These are phyloP conservation scores for Letharia lupina DNA, from an alignment of 495 filamentous ascomycete genomes.

Conservation along the genomic window DNA sequence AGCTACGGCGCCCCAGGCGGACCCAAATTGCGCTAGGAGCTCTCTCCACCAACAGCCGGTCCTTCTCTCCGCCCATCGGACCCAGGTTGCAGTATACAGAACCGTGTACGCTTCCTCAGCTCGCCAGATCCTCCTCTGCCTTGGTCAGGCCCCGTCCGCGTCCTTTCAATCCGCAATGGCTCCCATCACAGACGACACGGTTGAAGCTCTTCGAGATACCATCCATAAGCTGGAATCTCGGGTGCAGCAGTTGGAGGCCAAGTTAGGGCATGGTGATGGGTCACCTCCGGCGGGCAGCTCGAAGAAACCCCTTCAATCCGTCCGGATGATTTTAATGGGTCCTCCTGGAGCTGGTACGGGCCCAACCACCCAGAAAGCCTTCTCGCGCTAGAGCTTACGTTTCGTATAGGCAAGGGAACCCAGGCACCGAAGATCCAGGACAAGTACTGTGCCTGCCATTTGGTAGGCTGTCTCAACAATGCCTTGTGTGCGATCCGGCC, in stretches of 20 bases:
- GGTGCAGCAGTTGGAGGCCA: conserved; percentile 67
- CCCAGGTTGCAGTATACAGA: neutral
- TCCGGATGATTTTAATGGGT: conserved; percentile 96
- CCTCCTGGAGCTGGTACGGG: conserved; percentile 90
- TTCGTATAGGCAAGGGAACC: conserved; percentile 81
- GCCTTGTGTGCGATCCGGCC: conserved; percentile 7
- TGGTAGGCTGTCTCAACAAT: conserved; percentile 51
- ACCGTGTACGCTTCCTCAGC: conserved; percentile 14
- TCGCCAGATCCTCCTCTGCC: conserved; percentile 23
- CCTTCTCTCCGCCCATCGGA: neutral
- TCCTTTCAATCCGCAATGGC: conserved; percentile 54
- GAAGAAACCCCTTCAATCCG: conserved; percentile 45
- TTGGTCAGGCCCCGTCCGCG: conserved; percentile 33
- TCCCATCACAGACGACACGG: conserved; percentile 67
- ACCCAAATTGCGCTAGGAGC: neutral
- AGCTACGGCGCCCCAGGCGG: neutral
- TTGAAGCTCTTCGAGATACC: conserved; percentile 64
- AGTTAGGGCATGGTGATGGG: conserved; percentile 44
- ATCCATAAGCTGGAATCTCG: conserved; percentile 78
- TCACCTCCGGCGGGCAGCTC: conserved; percentile 26
- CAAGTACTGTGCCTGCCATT: conserved; percentile 90
- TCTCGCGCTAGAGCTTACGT: conserved; percentile 8
- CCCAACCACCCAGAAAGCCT: conserved; percentile 3
- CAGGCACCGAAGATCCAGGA: conserved; percentile 97
- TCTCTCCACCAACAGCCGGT: neutral